These are phyloP conservation scores for Cyberlindnera xishuangbannaensis DNA, from an alignment of 805 yeast genomes.

Conservation along the genomic window DNA sequence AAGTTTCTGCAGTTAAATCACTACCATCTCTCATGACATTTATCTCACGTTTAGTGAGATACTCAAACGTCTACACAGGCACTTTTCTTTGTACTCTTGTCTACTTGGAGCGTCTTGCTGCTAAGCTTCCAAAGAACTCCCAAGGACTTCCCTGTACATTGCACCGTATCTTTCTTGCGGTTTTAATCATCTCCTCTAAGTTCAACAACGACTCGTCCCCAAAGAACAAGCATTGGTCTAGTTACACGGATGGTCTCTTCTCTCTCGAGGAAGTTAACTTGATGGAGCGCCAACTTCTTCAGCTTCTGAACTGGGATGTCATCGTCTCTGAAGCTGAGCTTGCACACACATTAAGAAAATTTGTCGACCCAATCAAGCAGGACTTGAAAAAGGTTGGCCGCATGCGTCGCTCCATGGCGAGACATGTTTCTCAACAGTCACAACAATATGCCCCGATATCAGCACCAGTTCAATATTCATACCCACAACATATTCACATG, in stretches of 20 bases:
- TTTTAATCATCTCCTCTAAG: slow-evolving; percentile 67
- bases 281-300: slow-evolving; percentile 74
- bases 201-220: slow-evolving; percentile 76
- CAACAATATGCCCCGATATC: too few relatives aligned
- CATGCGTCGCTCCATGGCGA: slow-evolving; percentile 15
- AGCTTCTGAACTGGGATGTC: slow-evolving; percentile 66
- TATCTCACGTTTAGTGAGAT: slow-evolving; percentile 62
- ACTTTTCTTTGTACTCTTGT: slow-evolving; percentile 69
- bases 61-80: slow-evolving; percentile 77
- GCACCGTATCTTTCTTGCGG: slow-evolving; percentile 71
- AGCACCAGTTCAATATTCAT: too few relatives aligned
- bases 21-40: slow-evolving; percentile 69
- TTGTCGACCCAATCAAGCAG: slow-evolving; percentile 67
- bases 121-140: slow-evolving; percentile 62
- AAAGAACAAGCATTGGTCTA: slow-evolving; percentile 74
- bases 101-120: slow-evolving; percentile 55
- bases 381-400: slow-evolving; percentile 30
- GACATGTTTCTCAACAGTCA: slow-evolving; percentile 8
- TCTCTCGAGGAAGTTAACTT: slow-evolving; percentile 62
- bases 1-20: slow-evolving; percentile 5
- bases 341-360: slow-evolving; percentile 57
- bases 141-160: slow-evolving; percentile 76
- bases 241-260: slow-evolving; percentile 71
- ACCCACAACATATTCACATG: slow-evolving; percentile 3
- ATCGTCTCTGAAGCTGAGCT: slow-evolving; percentile 65